phyloP scores from a whole-genome alignment of 768 basidiomycete species.

The Nevesoporus exiguus region DNA sequence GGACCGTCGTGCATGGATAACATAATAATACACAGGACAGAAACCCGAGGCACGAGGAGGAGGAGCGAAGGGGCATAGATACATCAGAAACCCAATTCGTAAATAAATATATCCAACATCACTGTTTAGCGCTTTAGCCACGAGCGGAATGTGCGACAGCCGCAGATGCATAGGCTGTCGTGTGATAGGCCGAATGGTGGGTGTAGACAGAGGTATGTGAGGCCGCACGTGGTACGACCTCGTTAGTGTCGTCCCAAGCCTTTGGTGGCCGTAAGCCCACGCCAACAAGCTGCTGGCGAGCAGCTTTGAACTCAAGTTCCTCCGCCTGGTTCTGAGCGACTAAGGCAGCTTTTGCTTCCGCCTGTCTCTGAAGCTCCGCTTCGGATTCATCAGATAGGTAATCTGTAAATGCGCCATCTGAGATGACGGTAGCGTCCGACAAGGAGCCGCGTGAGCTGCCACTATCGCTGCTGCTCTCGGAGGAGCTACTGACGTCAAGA shows the following conservation, averaged over 20 bases:
- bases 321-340: constrained; percentile 79
- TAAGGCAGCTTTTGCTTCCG: constrained; percentile 73
- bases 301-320: constrained; percentile 78
- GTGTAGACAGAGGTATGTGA: constrained; percentile 23
- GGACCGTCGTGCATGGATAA: constrained; percentile 4
- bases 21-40: constrained; percentile 23
- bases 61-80: constrained; percentile 24
- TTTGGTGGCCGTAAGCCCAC: constrained; percentile 76
- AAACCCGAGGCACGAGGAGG: constrained; percentile 19
- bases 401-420: constrained; percentile 86
- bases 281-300: constrained; percentile 70
- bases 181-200: constrained; percentile 27
- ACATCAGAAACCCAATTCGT: constrained; percentile 13
- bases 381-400: constrained; percentile 93
- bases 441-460: constrained; percentile 48
- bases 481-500: constrained; percentile 41
- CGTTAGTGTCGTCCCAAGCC: constrained; percentile 62
- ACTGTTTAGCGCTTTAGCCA: constrained; percentile 19
- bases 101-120: constrained; percentile 21
- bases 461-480: constrained; percentile 60
- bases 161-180: constrained; percentile 25
- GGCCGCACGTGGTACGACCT: constrained; percentile 25
- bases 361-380: constrained; percentile 81
- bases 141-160: constrained; percentile 31
- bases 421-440: constrained; percentile 76